phyloP scores from a whole-genome alignment of 2,329 filamentous ascomycete species.

The Alternaria consortialis region DNA sequence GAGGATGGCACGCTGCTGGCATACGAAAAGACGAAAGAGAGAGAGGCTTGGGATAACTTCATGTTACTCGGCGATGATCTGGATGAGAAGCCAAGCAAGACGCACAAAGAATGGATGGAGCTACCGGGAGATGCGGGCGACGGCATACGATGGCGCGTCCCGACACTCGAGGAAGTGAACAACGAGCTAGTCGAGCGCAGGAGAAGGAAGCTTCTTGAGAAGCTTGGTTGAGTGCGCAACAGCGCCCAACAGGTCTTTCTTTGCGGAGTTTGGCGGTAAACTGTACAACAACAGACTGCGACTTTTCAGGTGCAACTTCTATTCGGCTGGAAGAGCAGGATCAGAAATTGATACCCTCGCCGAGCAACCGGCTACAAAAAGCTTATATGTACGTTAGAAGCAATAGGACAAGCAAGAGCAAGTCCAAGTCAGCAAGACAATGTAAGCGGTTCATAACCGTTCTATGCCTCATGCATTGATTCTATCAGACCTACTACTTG shows the following conservation, averaged over 20 bases:
- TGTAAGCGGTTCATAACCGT: background rate
- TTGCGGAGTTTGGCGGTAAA: slow-evolving; percentile 10
- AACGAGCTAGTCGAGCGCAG: slow-evolving; percentile 89
- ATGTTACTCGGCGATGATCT: slow-evolving; percentile 63
- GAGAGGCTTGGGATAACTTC: slow-evolving; percentile 77
- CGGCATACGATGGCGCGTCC: slow-evolving; percentile 81
- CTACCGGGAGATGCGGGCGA: slow-evolving; percentile 88
- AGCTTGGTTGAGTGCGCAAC: slow-evolving; percentile 61
- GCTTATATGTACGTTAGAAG: slow-evolving; percentile 17
- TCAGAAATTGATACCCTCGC: slow-evolving; percentile 26
- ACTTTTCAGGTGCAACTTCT: background rate
- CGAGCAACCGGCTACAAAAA: slow-evolving; percentile 15
- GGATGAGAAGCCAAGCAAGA: slow-evolving; percentile 33
- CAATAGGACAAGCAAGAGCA: slow-evolving; percentile 24
- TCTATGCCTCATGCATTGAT: background rate
- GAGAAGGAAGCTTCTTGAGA: slow-evolving; percentile 83
- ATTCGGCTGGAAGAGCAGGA: background rate
- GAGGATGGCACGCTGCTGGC: slow-evolving; percentile 82
- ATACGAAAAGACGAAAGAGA: slow-evolving; percentile 86
- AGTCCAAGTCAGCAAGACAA: slow-evolving; percentile 18
- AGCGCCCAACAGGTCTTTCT: background rate
- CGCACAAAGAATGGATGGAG: slow-evolving; percentile 71
- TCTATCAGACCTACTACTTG: background rate
- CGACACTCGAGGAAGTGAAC: slow-evolving; percentile 91
- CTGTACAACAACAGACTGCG: slow-evolving; percentile 17